phyloP scores from a whole-genome alignment of 352 stramenopile species.

The Elongisporangium senticosum region DNA sequence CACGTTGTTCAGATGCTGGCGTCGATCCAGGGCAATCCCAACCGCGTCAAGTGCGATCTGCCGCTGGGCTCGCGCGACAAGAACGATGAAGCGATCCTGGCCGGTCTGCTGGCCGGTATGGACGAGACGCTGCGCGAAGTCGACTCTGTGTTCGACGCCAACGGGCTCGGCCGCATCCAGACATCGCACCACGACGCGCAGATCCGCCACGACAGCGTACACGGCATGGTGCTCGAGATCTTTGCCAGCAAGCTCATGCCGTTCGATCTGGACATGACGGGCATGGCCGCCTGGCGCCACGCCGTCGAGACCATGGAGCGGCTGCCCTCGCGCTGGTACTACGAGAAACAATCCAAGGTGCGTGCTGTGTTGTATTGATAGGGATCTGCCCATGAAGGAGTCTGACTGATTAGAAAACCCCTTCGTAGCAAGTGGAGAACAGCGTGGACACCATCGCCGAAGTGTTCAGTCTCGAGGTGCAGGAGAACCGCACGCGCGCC shows the following conservation, averaged over 20 bases:
- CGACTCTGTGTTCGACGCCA: conserved; percentile 20
- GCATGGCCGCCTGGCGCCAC: conserved; percentile 12
- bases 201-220: conserved; percentile 11
- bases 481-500: conserved; percentile 33
- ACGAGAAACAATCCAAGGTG: conserved; percentile 11
- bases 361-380: background rate
- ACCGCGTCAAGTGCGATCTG: background rate
- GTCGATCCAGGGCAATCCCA: background rate
- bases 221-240: conserved; percentile 15
- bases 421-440: conserved; percentile 27
- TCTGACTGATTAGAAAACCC: background rate
- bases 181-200: conserved; percentile 13
- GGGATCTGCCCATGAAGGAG: background rate
- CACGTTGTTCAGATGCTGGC: background rate
- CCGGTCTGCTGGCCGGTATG: conserved; percentile 22
- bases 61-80: background rate
- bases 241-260: conserved; percentile 19
- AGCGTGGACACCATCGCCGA: conserved; percentile 48
- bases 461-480: conserved; percentile 46
- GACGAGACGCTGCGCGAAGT: conserved; percentile 24
- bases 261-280: conserved; percentile 10
- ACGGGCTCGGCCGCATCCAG: conserved; percentile 16
- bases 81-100: conserved; percentile 21
- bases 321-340: conserved; percentile 13
- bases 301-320: conserved; percentile 13